phyloP scores from a whole-genome alignment of 2,329 filamentous ascomycete genomes.

The Xylaria sp. region DNA sequence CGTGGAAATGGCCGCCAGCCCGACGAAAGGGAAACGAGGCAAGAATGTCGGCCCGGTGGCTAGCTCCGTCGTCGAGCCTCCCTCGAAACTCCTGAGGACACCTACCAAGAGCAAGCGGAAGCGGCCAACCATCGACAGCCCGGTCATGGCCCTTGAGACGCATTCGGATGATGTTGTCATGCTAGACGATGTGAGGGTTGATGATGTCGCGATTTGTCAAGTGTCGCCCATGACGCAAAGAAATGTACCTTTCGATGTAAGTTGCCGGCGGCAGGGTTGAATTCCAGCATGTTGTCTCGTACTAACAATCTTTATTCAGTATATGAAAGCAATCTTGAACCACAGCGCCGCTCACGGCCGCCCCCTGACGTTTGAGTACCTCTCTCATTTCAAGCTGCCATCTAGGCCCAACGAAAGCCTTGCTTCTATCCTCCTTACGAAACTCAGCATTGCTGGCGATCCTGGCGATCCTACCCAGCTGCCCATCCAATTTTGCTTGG shows the following conservation, averaged over 20 bases:
- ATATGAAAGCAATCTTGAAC: conserved; percentile 72
- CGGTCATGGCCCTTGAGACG: conserved; percentile 69
- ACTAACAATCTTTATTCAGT: conserved; percentile 56
- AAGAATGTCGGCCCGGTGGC: conserved; percentile 58
- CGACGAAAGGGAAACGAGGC: conserved; percentile 61
- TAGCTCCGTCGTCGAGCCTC: conserved; percentile 58
- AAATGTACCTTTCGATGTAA: conserved; percentile 59
- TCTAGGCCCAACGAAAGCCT: conserved; percentile 71
- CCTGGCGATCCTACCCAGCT: conserved; percentile 63
- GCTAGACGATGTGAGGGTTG: conserved; percentile 46
- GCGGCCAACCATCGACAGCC: conserved; percentile 72
- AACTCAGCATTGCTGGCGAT: conserved; percentile 68
- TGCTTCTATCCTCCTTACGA: conserved; percentile 74
- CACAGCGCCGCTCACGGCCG: conserved; percentile 67
- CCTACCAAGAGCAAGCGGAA: conserved; percentile 80
- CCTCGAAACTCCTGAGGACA: conserved; percentile 53
- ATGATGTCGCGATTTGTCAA: conserved; percentile 31
- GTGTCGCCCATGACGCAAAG: conserved; percentile 30
- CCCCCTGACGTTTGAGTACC: conserved; percentile 73
- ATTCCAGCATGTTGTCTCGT: not conserved
- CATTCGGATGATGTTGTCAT: conserved; percentile 56
- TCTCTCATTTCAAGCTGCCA: conserved; percentile 73
- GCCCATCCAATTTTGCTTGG: conserved; percentile 71
- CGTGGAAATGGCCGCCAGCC: conserved; percentile 66
- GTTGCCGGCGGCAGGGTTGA: conserved; percentile 32